Evolutionary conservation across 371 early-diverging fungal species (phyloP).

Genomic region (Capillidium rhysosporum): DNA sequence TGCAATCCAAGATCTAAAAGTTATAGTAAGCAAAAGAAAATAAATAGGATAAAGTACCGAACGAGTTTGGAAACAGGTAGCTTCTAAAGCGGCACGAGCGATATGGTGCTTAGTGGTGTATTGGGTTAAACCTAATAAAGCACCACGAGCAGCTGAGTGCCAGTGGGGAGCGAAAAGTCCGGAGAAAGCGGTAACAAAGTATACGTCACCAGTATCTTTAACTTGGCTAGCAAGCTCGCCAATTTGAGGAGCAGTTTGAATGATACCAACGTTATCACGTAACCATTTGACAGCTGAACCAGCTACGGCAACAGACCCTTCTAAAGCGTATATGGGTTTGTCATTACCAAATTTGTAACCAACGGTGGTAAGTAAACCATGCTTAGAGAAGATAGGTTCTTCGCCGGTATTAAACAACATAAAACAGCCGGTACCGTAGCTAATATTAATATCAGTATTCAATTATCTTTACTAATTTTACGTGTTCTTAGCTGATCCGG

Average conservation of each 20-base stretch:
- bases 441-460: neutral
- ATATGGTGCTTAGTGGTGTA: conserved; percentile 71
- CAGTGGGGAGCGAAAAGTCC: conserved; percentile 92
- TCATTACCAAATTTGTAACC: conserved; percentile 71
- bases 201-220: conserved; percentile 65
- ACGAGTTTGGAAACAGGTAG: conserved; percentile 73
- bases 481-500: conserved; percentile 86
- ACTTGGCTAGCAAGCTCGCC: conserved; percentile 33
- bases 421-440: conserved; percentile 89
- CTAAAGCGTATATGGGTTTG: conserved; percentile 69
- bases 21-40: neutral
- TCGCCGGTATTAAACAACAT: conserved; percentile 88
- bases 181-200: conserved; percentile 88
- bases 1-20: conserved; percentile 56
- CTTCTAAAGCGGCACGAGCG: conserved; percentile 72
- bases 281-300: conserved; percentile 89
- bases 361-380: conserved; percentile 82
- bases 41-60: conserved; percentile 20
- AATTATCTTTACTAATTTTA: conserved; percentile 3
- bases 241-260: conserved; percentile 46
- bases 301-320: conserved; percentile 86
- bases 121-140: conserved; percentile 74
- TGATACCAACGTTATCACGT: conserved; percentile 67
- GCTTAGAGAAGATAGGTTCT: conserved; percentile 45
- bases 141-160: conserved; percentile 80